Percentiles rank a stretch among this genome's conserved stretches.
Conservation (phyloP, 2,329 filamentous ascomycete species). For the Cytospora piceae region DNA sequence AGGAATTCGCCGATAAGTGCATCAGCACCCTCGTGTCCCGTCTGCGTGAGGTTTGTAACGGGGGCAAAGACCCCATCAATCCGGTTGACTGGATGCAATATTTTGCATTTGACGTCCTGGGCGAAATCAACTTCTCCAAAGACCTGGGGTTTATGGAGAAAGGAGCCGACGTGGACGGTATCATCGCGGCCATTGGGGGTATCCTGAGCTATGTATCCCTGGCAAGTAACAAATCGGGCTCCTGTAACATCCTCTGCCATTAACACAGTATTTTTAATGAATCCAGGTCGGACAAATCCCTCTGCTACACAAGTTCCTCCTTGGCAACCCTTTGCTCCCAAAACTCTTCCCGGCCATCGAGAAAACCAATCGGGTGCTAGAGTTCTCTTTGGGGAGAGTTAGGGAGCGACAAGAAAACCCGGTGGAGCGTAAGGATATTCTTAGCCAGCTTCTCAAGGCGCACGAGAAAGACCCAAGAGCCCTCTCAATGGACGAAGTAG, state of each 20-base stretch:
- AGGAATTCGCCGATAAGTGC: slow-evolving; percentile 25
- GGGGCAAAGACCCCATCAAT: slow-evolving; percentile 10
- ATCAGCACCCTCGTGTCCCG: slow-evolving; percentile 7
- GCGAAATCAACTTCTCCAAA: slow-evolving; percentile 63
- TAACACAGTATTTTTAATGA: not conserved
- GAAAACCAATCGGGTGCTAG: slow-evolving; percentile 1
- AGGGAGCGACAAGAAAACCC: not conserved
- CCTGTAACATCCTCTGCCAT: too few species aligned
- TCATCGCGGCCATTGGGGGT: slow-evolving; percentile 44
- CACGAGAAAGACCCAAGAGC: too few species aligned
- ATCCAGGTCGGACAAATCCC: not conserved
- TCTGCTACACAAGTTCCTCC: slow-evolving; percentile 7
- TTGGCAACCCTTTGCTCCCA: slow-evolving; percentile 29
- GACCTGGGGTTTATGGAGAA: slow-evolving; percentile 65
- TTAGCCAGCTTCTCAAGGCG: too few species aligned
- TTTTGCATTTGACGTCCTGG: slow-evolving; percentile 33
- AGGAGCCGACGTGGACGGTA: slow-evolving; percentile 64
- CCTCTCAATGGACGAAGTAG: too few species aligned
- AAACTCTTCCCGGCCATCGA: not conserved
- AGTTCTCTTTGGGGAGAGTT: not conserved
- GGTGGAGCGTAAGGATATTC: too few species aligned
- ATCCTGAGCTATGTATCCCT: not conserved
- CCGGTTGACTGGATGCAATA: slow-evolving; percentile 20
- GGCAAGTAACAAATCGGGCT: too few species aligned
- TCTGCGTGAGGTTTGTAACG: not conserved